A percentile compares a stretch with the other conserved stretches of the same genome.
Evolutionary conservation across 1,139 yeast species (phyloP).

Genomic region (Saccharomyces pastorianus): DNA sequence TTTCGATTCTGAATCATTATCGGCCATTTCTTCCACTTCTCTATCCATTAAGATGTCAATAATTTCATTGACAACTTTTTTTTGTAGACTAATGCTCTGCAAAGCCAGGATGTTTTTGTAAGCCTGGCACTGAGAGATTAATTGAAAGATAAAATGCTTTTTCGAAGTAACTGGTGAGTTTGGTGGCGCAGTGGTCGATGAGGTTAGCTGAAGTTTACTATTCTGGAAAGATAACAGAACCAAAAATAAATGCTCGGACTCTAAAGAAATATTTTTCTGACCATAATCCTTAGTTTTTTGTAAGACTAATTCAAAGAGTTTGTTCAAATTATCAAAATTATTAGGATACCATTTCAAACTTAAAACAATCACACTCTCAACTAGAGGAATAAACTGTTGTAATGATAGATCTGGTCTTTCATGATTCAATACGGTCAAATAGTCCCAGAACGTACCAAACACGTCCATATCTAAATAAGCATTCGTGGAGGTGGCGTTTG

Average conservation of each 20-base stretch:
- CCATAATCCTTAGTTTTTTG: constrained; percentile 38
- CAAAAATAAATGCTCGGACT: constrained; percentile 16
- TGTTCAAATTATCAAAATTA: constrained; percentile 52
- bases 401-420: constrained; percentile 56
- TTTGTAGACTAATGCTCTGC: constrained; percentile 16
- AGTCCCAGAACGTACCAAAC: constrained; percentile 59
- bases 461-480: constrained; percentile 27
- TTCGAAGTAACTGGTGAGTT: constrained; percentile 3
- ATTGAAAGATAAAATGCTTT: constrained; percentile 6
- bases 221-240: constrained; percentile 17
- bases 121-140: constrained; percentile 20
- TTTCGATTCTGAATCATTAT: constrained; percentile 11
- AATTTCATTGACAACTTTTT: constrained; percentile 13
- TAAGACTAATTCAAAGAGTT: constrained; percentile 51
- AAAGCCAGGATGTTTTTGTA: constrained; percentile 17
- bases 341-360: constrained; percentile 62
- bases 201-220: constrained; percentile 1
- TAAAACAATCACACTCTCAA: constrained; percentile 57
- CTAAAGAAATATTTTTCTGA: constrained; percentile 10
- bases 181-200: not conserved
- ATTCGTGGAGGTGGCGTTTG: constrained; percentile 4
- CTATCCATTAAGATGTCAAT: constrained; percentile 10
- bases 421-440: constrained; percentile 46
- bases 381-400: constrained; percentile 56
- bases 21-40: not conserved